Evolutionary conservation across 75 land plant genomes (phyloP), one percentile per base, ranked within the genome.

Genomic region (Sequoia sempervirens): DNA sequence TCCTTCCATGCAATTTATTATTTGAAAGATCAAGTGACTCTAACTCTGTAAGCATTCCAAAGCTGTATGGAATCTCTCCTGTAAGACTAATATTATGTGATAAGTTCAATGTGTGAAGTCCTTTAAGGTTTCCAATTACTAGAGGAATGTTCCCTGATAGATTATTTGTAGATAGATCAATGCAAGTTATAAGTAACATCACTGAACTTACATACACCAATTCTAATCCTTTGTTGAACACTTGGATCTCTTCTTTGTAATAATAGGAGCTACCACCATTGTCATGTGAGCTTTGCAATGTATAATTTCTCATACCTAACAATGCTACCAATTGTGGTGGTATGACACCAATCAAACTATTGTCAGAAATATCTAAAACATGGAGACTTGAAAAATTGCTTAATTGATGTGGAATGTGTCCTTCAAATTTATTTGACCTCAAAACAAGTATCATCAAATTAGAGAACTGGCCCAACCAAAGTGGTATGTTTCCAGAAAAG

Each of bases 371-470:
- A 18, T 61, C 66, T 61, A 61, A 23, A 1, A 61, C 66, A 61
- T 17, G 66, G 5, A 61, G 66, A 61, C 26, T 50, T 2, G 52
- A 50, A 4, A 50, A 6, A 50, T 50, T 50, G 52, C 52, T 50
- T 50, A 50, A 50, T 50, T 50, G 52, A 3, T 50, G 52, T 50
- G 52, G 52, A 50, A 61, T 61, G 66, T 23, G 4, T 1, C 93
- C 96, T 61, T 88, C 46, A 53, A 94, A 90, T 13, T 56, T 82
- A 83, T 94, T 94, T 3, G 88, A 83, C 5, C 93, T 88, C 81
- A 93, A 34, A 61, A 91, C 87, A 56, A 94, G 85, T 10, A 90
- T 85, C 46, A 84, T 85, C 79, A 94, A 87, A 40, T 69, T 81
- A 10, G 84, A 45, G 45, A 87, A 69, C 12, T 52, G 72, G 1